Base-by-base conservation (phyloP, 352 stramenopile species). In the Phytophthora niederhauseri region DNA sequence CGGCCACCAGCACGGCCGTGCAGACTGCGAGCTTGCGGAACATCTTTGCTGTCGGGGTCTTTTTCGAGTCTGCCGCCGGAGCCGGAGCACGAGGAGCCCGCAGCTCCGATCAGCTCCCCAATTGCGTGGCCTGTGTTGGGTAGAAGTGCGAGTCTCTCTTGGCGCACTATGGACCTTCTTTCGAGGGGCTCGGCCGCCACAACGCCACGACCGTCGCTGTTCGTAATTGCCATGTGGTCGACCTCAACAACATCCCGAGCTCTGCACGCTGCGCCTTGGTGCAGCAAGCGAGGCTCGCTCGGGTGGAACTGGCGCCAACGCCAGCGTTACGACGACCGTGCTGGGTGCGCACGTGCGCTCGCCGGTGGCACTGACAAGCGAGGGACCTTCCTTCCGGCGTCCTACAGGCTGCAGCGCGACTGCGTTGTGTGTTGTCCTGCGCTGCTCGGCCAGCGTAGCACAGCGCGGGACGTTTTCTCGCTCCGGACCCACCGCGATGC, bases 1-100 rank as follows among this genome's bases (percentile, higher is more conserved):
- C 75, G 64, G 68, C 80, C 59, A 76, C 64, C 24, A 79, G 60
- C 70, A 73, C 73, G 69, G 58, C 75, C 73, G 63, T 84, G 64
- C 65, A 82, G 70, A 75, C 71, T 52, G 68, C 68, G 26, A 80
- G 41, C 51, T 75, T 76, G 41, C 64, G 65, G 66, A 82, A 82
- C 75, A 82, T 82, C 56, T 76, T 75, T 58, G 64, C 64, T 68
- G 68, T 74, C 52, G 55, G 31, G 51, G 68, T 79, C 64, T 76
- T 76, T 79, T 79, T 79, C 64, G 53, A 79, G 68, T 79, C 60
- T 79, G 72, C 38, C 45, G 63, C 24, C 52, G n/a, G 55, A 55
- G 24, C 45, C 24, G 52, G 31, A 58, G 66, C 46, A 6, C 19
- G 30, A 52, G 34, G 17, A 48, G 20, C 19, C 31, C 34, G 26